Base-by-base conservation (phyloP, 805 yeast genomes). In the Kazachstania kunashirensis region DNA sequence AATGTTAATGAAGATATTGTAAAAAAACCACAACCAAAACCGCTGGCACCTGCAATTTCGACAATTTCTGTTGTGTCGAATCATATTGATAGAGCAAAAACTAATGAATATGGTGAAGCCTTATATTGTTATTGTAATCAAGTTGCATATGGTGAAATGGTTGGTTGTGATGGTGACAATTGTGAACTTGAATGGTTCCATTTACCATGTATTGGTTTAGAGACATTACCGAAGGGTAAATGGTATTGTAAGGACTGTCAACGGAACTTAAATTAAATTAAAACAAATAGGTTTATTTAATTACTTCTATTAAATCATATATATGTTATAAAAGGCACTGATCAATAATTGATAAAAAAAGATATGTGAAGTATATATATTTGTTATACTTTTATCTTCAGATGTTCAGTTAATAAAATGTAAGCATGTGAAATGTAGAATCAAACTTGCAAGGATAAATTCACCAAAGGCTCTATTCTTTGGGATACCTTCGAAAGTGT, bases 101-200 rank as follows among this genome's bases (percentile, higher is more conserved):
- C 53, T 40, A 52, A 60, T 39, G 63, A 57, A 19, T 59, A 55
- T 33, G 68, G 67, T 16, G 96, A 88, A 52, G 95, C 94, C 1
- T 74, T 86, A 2, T 89, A 89, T 57, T 92, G 98, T 60, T 88
- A 89, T 63, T 92, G 98, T 63, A 84, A 86, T 57, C 96, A 88
- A 57, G 95, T 88, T 0, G 89, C 96, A 4, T 92, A 83, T 55
- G 98, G 98, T 14, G 97, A 92, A 53, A 92, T 92, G 98, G 96
- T 92, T 42, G 98, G 95, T 2, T 92, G 98, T 63, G 98, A 92
- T 53, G 96, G 96, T 10, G 88, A 84, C 24, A 76, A 79, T 40
- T 89, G 97, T 65, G 78, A 78, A 55, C 68, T 85, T 37, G 97
- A 88, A 59, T 88, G 97, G 97, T 88, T 88, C 63, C 97, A 88